Conservation (phyloP, 257 asterid genomes). For the Agastache rugosa region DNA sequence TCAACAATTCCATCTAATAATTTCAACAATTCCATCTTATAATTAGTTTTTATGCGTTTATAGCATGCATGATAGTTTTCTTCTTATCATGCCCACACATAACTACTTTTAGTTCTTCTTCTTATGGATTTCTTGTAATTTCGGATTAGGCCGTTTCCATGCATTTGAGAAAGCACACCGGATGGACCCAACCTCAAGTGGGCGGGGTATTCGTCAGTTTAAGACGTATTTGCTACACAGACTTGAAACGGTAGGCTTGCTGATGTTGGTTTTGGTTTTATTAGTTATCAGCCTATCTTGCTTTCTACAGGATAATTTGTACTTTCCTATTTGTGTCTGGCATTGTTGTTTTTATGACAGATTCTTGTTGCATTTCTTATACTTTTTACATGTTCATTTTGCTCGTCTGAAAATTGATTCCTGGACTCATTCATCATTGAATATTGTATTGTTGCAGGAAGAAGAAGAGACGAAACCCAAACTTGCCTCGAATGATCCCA, state of each 20-base stretch:
- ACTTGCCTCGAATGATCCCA: conserved; percentile 67
- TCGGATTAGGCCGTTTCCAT: conserved; percentile 83
- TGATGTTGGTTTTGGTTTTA: conserved; percentile 37
- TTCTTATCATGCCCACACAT: not conserved
- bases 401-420: not conserved
- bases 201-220: conserved; percentile 97
- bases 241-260: conserved; percentile 68
- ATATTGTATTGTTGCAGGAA: conserved; percentile 66
- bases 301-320: conserved; percentile 12
- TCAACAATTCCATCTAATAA: not conserved
- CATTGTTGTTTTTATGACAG: not conserved
- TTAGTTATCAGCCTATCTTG: conserved; percentile 24
- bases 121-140: conserved; percentile 20
- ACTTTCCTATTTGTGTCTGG: conserved; percentile 10
- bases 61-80: not conserved
- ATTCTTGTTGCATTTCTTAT: conserved; percentile 23
- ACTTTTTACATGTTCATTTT: conserved; percentile 11
- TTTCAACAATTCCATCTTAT: not conserved
- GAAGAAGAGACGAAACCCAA: conserved; percentile 56
- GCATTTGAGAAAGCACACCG: conserved; percentile 96
- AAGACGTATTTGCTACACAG: conserved; percentile 87
- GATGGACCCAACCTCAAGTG: conserved; percentile 84
- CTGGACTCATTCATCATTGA: conserved; percentile 20
- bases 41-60: not conserved
- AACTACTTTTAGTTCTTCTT: conserved; percentile 19